Evolutionary conservation across 2,329 filamentous ascomycete genomes (phyloP).

Genomic region (Aspergillus pseudoterreus): DNA sequence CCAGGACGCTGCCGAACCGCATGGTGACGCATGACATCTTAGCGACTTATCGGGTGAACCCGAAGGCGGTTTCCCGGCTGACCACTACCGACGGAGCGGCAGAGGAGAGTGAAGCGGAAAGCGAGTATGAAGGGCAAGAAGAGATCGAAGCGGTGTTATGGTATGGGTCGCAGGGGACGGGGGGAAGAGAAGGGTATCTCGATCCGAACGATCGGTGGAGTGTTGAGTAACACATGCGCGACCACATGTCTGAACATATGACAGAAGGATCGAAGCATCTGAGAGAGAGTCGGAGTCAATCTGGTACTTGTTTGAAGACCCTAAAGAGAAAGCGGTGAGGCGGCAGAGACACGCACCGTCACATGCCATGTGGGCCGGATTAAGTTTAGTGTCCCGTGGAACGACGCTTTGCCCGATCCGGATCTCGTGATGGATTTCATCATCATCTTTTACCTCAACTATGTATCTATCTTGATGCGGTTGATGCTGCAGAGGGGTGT

Average conservation of each 20-base stretch:
- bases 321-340: neutral
- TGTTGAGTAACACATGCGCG: constrained; percentile 18
- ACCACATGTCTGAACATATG: constrained; percentile 5
- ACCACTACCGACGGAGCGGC: constrained; percentile 17
- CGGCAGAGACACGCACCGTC: neutral
- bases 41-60: constrained; percentile 29
- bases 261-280: neutral
- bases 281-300: too few relatives aligned
- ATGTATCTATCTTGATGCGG: too few relatives aligned
- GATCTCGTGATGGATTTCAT: neutral
- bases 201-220: constrained; percentile 21
- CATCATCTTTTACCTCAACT: too few relatives aligned
- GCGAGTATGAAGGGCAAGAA: constrained; percentile 27
- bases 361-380: neutral
- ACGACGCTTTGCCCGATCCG: neutral
- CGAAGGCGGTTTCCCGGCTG: constrained; percentile 26
- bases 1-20: constrained; percentile 20
- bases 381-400: neutral
- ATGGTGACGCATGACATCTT: constrained; percentile 25
- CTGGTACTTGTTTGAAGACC: too few relatives aligned
- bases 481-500: too few relatives aligned
- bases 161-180: constrained; percentile 10
- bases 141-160: constrained; percentile 25
- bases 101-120: constrained; percentile 11
- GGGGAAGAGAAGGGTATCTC: constrained; percentile 12